Evolutionary conservation across 257 asterid genomes (phyloP).

Genomic region (Solanum sejunctum): DNA sequence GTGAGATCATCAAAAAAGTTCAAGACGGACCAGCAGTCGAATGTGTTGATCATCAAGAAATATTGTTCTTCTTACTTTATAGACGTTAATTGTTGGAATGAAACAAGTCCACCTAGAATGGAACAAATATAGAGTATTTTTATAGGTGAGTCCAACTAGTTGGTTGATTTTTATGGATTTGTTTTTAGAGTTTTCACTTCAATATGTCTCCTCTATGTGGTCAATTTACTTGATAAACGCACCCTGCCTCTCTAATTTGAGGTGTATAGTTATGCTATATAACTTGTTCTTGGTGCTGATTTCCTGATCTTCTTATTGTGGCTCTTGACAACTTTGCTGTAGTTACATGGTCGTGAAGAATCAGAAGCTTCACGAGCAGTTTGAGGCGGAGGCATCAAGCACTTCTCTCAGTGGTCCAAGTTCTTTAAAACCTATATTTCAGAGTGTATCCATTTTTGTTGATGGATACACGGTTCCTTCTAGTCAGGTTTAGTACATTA

Average conservation of each 20-base stretch:
- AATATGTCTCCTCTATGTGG: background rate
- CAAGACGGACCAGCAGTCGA: too few relatives aligned
- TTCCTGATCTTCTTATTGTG: background rate
- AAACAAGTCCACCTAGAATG: too few relatives aligned
- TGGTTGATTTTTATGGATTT: too few relatives aligned
- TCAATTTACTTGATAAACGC: background rate
- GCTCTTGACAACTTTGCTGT: conserved; percentile 10
- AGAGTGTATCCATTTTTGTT: conserved; percentile 79
- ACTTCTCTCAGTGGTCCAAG: conserved; percentile 42
- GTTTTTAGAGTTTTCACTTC: too few relatives aligned
- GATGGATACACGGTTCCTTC: conserved; percentile 98
- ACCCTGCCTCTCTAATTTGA: background rate
- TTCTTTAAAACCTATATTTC: conserved; percentile 44
- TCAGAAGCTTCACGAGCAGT: conserved; percentile 75
- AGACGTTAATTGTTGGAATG: too few relatives aligned
- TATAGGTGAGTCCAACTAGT: too few relatives aligned
- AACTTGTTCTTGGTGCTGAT: background rate
- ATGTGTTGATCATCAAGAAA: too few relatives aligned
- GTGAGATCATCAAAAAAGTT: background rate
- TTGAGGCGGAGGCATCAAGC: conserved; percentile 77
- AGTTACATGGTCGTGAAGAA: conserved; percentile 95
- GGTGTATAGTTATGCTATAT: background rate
- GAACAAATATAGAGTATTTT: too few relatives aligned
- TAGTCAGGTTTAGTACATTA: conserved; percentile 49
- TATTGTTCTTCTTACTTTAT: too few relatives aligned